Conservation (phyloP, 1,284 basidiomycete genomes). For the Apiotrichum domesticum region DNA sequence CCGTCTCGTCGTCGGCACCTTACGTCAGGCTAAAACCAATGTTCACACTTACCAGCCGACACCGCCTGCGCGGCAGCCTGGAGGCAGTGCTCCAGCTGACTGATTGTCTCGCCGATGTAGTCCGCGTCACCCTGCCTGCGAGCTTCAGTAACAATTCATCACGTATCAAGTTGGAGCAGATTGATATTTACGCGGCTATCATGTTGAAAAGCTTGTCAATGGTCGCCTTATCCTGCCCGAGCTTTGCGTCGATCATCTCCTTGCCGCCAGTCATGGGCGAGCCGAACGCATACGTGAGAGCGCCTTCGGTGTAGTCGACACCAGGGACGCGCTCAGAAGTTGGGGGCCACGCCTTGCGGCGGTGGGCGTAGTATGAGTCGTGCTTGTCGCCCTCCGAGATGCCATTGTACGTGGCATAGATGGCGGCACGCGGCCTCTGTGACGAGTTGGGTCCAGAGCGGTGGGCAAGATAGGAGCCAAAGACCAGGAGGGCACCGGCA, state of each 20-base stretch:
- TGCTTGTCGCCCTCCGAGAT: constrained; percentile 36
- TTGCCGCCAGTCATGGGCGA: constrained; percentile 26
- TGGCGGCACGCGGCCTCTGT: constrained; percentile 26
- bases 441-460: constrained; percentile 35
- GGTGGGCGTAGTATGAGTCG: constrained; percentile 35
- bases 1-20: constrained; percentile 30
- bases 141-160: constrained; percentile 5
- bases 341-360: constrained; percentile 33
- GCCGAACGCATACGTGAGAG: constrained; percentile 23
- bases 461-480: constrained; percentile 39
- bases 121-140: constrained; percentile 21
- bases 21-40: not conserved
- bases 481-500: constrained; percentile 33
- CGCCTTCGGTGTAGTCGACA: constrained; percentile 32
- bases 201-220: constrained; percentile 16
- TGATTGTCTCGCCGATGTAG: constrained; percentile 32
- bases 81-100: constrained; percentile 30
- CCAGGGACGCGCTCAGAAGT: constrained; percentile 30
- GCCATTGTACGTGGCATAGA: constrained; percentile 40
- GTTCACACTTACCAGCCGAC: not conserved
- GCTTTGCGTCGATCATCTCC: constrained; percentile 15
- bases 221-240: constrained; percentile 6
- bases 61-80: constrained; percentile 27
- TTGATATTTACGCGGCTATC: constrained; percentile 17
- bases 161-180: not conserved